These are phyloP conservation scores for Litchi chinensis DNA, from an alignment of 345 rosid genomes.

Conservation along the genomic window DNA sequence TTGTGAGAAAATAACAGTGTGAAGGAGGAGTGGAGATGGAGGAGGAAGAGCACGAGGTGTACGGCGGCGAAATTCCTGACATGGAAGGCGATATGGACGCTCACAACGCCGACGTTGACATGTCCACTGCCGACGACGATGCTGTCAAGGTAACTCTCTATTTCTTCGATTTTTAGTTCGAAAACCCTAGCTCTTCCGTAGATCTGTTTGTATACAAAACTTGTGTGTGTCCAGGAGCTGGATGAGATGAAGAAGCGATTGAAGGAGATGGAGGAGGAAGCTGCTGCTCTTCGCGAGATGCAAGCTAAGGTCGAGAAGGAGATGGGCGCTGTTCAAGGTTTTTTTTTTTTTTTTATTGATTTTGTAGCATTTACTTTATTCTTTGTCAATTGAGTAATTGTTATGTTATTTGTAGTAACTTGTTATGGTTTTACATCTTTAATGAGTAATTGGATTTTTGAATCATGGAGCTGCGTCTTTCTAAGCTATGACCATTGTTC, in stretches of 20 bases:
- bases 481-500: background rate
- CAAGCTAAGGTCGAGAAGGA: slow-evolving; percentile 97
- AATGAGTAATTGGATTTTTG: slow-evolving; percentile 2
- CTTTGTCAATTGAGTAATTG: no score
- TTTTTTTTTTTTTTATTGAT: slow-evolving; percentile 4
- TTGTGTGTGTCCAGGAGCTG: slow-evolving; percentile 57
- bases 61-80: slow-evolving; percentile 95
- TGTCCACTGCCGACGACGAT: slow-evolving; percentile 78
- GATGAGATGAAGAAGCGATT: slow-evolving; percentile 97
- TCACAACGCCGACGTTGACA: slow-evolving; percentile 63
- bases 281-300: slow-evolving; percentile 98
- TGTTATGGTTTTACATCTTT: background rate
- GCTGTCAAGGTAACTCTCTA: slow-evolving; percentile 65
- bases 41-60: slow-evolving; percentile 96
- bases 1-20: background rate
- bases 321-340: slow-evolving; percentile 93
- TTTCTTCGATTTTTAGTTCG: background rate
- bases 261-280: slow-evolving; percentile 98
- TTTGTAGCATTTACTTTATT: background rate
- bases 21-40: slow-evolving; percentile 49
- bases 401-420: no score
- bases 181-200: slow-evolving; percentile 13
- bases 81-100: slow-evolving; percentile 79
- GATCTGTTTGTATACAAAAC: background rate
- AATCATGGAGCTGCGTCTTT: background rate